Evolutionary conservation across 75 land plant genomes (phyloP).

Genomic region (Sequoia sempervirens): DNA sequence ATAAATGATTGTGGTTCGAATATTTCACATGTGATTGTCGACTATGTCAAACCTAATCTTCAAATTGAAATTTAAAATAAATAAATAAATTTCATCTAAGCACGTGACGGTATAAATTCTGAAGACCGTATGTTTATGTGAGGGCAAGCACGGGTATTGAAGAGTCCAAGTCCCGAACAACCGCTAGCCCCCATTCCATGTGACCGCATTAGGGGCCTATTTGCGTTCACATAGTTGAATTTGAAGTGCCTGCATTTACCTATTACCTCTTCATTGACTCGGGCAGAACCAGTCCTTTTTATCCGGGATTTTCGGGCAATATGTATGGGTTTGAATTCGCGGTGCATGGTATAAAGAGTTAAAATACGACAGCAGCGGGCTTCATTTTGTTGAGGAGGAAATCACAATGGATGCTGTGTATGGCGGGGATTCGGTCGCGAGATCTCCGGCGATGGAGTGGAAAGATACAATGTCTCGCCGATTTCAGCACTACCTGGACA

Average conservation of each 20-base stretch:
- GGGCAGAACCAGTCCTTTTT: neutral
- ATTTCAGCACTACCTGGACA: conserved; percentile 66
- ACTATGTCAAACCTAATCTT: too few relatives aligned
- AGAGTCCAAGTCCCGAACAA: neutral
- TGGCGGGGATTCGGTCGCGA: conserved; percentile 29
- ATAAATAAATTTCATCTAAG: too few relatives aligned
- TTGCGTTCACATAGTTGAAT: neutral
- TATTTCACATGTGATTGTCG: too few relatives aligned
- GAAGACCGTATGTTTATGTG: too few relatives aligned
- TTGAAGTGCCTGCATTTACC: neutral
- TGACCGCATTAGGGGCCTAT: neutral
- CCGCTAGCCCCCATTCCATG: neutral
- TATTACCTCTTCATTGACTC: neutral
- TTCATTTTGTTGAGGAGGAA: neutral
- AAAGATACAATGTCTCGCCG: conserved; percentile 27
- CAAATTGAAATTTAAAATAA: too few relatives aligned
- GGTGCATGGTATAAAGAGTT: neutral
- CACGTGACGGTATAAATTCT: too few relatives aligned
- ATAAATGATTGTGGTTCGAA: too few relatives aligned
- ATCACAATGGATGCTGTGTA: conserved; percentile 32
- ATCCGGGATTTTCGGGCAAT: neutral
- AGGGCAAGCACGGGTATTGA: too few relatives aligned
- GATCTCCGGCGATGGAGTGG: conserved; percentile 36
- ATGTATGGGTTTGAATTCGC: too few relatives aligned
- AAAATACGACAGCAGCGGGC: neutral